These are phyloP conservation scores for Irpex rosettiformis DNA, from an alignment of 1,284 basidiomycete species.

Conservation along the genomic window DNA sequence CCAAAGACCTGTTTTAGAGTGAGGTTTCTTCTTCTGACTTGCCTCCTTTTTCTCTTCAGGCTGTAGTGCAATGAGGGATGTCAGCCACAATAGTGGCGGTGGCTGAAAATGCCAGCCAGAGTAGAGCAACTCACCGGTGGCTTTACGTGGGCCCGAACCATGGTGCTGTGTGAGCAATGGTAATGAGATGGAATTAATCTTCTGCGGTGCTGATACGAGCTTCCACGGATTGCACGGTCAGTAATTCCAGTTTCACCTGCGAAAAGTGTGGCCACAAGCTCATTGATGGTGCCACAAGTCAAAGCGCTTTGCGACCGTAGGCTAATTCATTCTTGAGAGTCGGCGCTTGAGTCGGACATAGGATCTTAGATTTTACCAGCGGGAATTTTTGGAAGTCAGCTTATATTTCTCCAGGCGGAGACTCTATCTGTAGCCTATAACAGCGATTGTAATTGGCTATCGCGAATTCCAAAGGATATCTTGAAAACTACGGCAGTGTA, in stretches of 20 bases:
- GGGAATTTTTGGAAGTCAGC: background rate
- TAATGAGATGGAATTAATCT: background rate
- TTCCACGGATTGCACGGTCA: background rate
- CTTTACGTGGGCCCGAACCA: constrained; percentile 30
- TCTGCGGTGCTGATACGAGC: background rate
- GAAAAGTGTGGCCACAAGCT: constrained; percentile 2
- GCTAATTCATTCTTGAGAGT: background rate
- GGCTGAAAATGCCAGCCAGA: constrained; percentile 19
- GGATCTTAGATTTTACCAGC: background rate
- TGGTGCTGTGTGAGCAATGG: constrained; percentile 8
- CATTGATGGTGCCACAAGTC: background rate
- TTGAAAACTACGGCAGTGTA: background rate
- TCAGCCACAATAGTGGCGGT: constrained; percentile 19
- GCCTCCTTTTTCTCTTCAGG: constrained; percentile 48
- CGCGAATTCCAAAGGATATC: no score
- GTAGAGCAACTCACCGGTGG: constrained; percentile 25
- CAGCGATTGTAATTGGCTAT: no score
- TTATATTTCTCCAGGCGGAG: no score
- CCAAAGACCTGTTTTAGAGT: constrained; percentile 54
- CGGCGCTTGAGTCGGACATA: background rate
- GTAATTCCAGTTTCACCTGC: background rate
- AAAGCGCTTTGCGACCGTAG: background rate
- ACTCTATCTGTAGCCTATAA: no score
- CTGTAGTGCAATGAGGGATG: constrained; percentile 21
- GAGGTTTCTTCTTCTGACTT: constrained; percentile 45